phyloP scores from a whole-genome alignment of 163 green algal genomes.

The Prototheca stagnorum region DNA sequence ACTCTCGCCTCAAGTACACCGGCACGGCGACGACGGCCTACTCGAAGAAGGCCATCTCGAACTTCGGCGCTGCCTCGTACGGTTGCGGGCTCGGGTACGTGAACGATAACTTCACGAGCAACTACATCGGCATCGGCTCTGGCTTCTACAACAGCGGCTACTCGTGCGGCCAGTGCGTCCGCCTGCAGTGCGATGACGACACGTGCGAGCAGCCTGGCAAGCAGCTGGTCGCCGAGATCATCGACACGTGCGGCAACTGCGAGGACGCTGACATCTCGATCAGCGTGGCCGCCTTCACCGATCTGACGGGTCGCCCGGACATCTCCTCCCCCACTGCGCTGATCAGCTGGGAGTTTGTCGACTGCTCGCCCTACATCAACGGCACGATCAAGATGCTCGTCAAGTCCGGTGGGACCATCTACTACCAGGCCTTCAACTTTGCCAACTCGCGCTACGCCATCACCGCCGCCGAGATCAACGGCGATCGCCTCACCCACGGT shows the following conservation, averaged over 20 bases:
- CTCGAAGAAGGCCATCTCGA: conserved; percentile 2
- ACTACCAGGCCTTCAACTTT: conserved; percentile 24
- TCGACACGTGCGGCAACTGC: conserved; percentile 24
- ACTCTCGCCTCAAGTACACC: conserved; percentile 5
- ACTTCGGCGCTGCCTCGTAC: conserved; percentile 1
- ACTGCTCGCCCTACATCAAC: conserved; percentile 16
- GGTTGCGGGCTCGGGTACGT: conserved; percentile 19
- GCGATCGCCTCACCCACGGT: conserved; percentile 13
- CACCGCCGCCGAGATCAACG: conserved; percentile 64
- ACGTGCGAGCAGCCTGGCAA: conserved; percentile 5
- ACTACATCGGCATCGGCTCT: conserved; percentile 13
- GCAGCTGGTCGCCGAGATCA: conserved; percentile 7
- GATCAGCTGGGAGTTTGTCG: conserved; percentile 15
- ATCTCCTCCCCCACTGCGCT: conserved; percentile 6
- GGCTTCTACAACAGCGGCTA: conserved; percentile 9
- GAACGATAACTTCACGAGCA: background rate
- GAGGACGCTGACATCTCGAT: conserved; percentile 8
- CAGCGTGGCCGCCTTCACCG: conserved; percentile 5
- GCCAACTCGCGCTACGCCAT: conserved; percentile 12
- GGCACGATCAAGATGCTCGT: conserved; percentile 25
- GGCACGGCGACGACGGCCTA: conserved; percentile 11
- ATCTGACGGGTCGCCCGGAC: conserved; percentile 6
- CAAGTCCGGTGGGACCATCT: conserved; percentile 14
- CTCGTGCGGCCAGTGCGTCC: conserved; percentile 15
- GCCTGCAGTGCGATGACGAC: conserved; percentile 18